phyloP scores from a whole-genome alignment of 2,329 filamentous ascomycete genomes.

The Penicillium griseofulvum region DNA sequence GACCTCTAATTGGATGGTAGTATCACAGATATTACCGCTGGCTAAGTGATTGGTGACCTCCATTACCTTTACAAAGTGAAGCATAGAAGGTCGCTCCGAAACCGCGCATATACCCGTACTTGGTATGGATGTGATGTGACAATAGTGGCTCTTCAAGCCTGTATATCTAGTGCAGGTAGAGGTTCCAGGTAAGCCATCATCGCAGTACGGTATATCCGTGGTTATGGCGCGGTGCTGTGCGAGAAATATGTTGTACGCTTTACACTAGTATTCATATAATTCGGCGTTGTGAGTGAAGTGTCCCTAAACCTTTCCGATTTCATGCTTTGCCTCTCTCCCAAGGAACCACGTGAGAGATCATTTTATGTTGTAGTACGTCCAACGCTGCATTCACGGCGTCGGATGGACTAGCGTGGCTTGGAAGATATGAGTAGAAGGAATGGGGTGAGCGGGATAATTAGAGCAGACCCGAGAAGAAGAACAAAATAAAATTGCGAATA shows the following conservation, averaged over 20 bases:
- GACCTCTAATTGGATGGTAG: background rate
- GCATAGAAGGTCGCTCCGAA: too few relatives aligned
- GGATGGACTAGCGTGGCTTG: background rate
- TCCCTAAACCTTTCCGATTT: too few relatives aligned
- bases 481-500: background rate
- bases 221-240: background rate
- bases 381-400: background rate
- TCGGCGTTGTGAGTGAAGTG: too few relatives aligned
- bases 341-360: background rate
- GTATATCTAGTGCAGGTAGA: background rate
- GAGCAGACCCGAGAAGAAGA: background rate
- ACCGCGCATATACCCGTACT: background rate
- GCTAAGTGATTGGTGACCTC: background rate
- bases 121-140: background rate
- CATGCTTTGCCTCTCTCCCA: background rate
- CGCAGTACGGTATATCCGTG: background rate
- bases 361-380: background rate
- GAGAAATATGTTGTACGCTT: too few relatives aligned
- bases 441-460: too few relatives aligned
- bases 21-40: background rate
- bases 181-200: background rate
- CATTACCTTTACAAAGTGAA: background rate
- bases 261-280: too few relatives aligned
- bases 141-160: background rate
- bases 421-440: background rate